Base-by-base conservation (phyloP, 352 stramenopile genomes). In the Phytophthora fragariae region DNA sequence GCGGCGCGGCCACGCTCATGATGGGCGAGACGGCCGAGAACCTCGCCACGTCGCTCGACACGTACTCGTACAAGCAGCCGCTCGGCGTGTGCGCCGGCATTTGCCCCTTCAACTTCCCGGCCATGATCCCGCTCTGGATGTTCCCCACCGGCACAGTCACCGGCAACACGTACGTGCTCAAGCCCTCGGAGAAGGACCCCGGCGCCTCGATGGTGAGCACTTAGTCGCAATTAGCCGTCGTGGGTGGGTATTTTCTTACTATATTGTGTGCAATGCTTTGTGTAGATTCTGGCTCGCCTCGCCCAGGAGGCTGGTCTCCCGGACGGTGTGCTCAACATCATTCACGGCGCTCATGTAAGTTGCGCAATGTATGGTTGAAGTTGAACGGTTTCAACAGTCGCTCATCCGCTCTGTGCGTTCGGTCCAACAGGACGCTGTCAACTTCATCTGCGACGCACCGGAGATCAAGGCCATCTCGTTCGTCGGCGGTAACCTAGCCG, bases 81-180 rank as follows among this genome's bases (percentile, higher is more conserved):
- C 83, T 99, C 7, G 97, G 98, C 39, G 94, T 98, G 6, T 97
- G 91, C 62, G 95, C 92, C 24, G 93, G 94, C 78, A 97, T 98
- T 75, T 97, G 91, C 60, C 95, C 95, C 10, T 98, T 99, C 78
- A 98, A 98, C 76, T 99, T 99, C 84, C 97, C 97, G 10, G 96
- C 95, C 52, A 99, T 99, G 97, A 99, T 99, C 72, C 96, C 97
- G 15, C 75, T 99, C 0, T 97, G 92, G 92, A 95, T 95, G 93
- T 91, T 97, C 78, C 91, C 92, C 29, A 88, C 96, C 10, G 89
- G 85, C 24, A 92, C 92, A 24, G 93, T 97, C 46, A 89, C 86
- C 15, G 98, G 98, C 37, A 99, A 99, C 85, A 98, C 97, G 10
- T 99, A 98, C 79, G 81, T 99, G 11, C 81, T 99, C 41, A 99